Evolutionary conservation across 78 protist genomes (phyloP), one percentile per base, ranked within the genome.

Genomic region (Polysphondylium violaceum): DNA sequence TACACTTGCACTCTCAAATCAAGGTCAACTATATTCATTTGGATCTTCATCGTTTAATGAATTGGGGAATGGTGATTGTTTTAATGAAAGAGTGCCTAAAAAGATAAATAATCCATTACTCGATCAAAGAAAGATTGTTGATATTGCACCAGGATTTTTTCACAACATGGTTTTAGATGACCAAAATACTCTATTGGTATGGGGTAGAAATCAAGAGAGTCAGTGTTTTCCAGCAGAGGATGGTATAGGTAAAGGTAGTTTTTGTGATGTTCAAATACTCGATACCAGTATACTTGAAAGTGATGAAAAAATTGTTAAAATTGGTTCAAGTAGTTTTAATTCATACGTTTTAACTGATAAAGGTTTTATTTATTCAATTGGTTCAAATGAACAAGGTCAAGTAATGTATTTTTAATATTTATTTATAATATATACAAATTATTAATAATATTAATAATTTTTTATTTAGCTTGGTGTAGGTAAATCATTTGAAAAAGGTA

Each of bases 31-130:
- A 44, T 87, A 87, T 63, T 50, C 85, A 21, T 87, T 87, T 59
- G 93, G 93, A 1, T 78, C 88, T 19, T 12, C 88, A 0, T n/a
- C 72, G n/a, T 78, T 78, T n/a, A 78, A 78, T 38, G 88, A 78
- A 41, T 50, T 78, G 0, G 88, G 88, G 6, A 50, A 78, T 67
- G 76, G 56, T 55, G 33, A 63, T 50, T 31, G 27, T 27, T 78
- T 50, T 38, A 78, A 40, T 51, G 88, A 78, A 50, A 69, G 88
- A 29, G 67, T 35, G 23, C 88, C 88, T 23, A 65, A 47, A 36
- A 14, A 9, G 38, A 78, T 78, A 3, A 11, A 36, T 1, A 16
- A 74, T 56, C 44, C 63, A 31, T 25, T 74, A 2, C 17, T 74
- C 16, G 21, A 14, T 4, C 31, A 56, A 5, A 4, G 23, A 9